A percentile compares a stretch with the other conserved stretches of the same genome.
phyloP scores from a whole-genome alignment of 139 green algal genomes.

The Deuterostichococcus epilithicus region DNA sequence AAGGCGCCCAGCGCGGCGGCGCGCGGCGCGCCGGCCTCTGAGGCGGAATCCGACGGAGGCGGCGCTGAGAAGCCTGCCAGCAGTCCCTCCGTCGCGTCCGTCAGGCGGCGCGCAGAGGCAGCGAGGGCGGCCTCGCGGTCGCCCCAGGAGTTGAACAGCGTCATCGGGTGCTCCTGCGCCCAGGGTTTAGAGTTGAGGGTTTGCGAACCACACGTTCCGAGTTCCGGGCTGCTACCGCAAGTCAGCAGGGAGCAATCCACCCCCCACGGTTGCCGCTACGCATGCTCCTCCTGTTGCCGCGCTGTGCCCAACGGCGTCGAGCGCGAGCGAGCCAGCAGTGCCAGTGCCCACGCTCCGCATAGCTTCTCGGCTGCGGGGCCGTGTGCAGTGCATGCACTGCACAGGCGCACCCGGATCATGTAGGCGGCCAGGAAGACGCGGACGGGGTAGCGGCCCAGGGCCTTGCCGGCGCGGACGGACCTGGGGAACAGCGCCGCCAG shows the following conservation, averaged over 20 bases:
- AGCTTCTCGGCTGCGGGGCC: too few species aligned
- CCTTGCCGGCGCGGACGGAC: neutral
- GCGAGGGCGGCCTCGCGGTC: slow-evolving; percentile 54
- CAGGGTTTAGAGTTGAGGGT: too few species aligned
- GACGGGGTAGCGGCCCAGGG: slow-evolving; percentile 69
- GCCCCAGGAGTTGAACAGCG: slow-evolving; percentile 43
- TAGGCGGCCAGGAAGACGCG: slow-evolving; percentile 84
- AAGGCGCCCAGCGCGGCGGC: slow-evolving; percentile 39
- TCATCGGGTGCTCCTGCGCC: slow-evolving; percentile 8
- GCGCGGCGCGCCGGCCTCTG: neutral
- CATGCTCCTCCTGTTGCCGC: too few species aligned
- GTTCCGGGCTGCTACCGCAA: neutral
- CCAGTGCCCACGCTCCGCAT: too few species aligned
- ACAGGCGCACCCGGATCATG: slow-evolving; percentile 61
- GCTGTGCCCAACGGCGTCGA: too few species aligned
- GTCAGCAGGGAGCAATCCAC: neutral
- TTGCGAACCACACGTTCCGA: neutral
- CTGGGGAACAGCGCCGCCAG: slow-evolving; percentile 42
- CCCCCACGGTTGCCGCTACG: too few species aligned
- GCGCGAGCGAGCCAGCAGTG: too few species aligned
- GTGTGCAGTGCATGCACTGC: too few species aligned
- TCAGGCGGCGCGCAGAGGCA: slow-evolving; percentile 40
- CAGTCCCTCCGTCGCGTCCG: slow-evolving; percentile 65
- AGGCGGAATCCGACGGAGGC: neutral
- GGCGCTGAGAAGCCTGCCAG: slow-evolving; percentile 40